Conservation (phyloP, 192 early-diverging fungal genomes). For the Pilaira anomala region DNA sequence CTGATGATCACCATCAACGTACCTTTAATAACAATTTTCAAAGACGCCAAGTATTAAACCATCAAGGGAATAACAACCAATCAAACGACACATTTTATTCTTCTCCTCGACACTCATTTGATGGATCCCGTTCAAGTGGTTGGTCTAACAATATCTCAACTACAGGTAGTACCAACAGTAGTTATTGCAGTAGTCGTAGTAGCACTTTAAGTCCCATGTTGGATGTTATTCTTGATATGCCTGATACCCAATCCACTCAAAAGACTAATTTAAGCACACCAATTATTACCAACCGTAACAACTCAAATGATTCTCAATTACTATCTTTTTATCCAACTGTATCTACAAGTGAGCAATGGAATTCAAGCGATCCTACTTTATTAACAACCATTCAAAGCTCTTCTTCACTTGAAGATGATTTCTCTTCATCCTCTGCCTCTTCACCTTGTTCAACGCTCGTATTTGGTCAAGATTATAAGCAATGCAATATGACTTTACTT, state of each 20-base stretch:
- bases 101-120: constrained; percentile 15
- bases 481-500: neutral
- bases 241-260: neutral
- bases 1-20: neutral
- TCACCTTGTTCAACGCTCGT: neutral
- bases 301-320: no score
- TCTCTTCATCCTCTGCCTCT: neutral
- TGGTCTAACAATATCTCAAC: constrained; percentile 3
- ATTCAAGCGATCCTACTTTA: no score
- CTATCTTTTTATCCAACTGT: no score
- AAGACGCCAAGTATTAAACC: neutral
- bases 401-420: neutral
- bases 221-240: constrained; percentile 19
- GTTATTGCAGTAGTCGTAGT: constrained; percentile 11
- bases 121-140: constrained; percentile 7
- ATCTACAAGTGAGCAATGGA: no score
- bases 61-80: neutral
- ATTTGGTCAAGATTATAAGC: neutral
- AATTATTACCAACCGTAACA: no score
- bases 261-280: no score
- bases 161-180: constrained; percentile 11
- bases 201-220: constrained; percentile 22
- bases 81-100: neutral
- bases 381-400: no score
- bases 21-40: neutral